phyloP scores from a whole-genome alignment of 306 rosid species.

The Cucumis hystrix region DNA sequence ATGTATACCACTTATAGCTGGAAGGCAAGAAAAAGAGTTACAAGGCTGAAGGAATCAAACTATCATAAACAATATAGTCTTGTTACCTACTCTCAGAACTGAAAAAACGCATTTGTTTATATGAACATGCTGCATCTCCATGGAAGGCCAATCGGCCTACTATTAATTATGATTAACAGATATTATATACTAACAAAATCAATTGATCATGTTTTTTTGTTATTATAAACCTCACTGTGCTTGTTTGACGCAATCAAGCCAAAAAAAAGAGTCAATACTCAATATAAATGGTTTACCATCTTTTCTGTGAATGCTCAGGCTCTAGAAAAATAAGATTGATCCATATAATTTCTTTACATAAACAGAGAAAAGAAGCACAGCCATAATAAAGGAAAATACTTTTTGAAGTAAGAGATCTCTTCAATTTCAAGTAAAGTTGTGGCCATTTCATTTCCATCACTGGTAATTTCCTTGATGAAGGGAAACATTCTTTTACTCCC shows the following conservation, averaged over 20 bases:
- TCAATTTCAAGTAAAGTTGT: too few relatives aligned
- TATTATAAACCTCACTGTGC: background rate
- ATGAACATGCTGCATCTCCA: background rate
- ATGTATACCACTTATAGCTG: background rate
- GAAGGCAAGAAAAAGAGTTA: background rate
- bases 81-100: background rate
- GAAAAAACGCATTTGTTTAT: background rate
- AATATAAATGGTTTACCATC: background rate
- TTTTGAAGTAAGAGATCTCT: too few relatives aligned
- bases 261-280: background rate
- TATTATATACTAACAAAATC: background rate
- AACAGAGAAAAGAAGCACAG: background rate
- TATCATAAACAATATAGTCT: background rate
- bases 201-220: background rate
- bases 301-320: background rate
- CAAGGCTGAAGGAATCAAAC: background rate
- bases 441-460: background rate
- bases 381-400: background rate
- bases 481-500: background rate
- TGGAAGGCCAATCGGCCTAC: background rate
- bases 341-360: background rate
- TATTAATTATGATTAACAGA: background rate
- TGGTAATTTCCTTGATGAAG: background rate
- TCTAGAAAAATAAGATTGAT: background rate
- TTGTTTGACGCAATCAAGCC: background rate